A percentile compares a stretch with the other conserved stretches of the same genome.
These are phyloP conservation scores for Heliamphora exappendiculata DNA, from an alignment of 148 eudicot species.

Conservation along the genomic window DNA sequence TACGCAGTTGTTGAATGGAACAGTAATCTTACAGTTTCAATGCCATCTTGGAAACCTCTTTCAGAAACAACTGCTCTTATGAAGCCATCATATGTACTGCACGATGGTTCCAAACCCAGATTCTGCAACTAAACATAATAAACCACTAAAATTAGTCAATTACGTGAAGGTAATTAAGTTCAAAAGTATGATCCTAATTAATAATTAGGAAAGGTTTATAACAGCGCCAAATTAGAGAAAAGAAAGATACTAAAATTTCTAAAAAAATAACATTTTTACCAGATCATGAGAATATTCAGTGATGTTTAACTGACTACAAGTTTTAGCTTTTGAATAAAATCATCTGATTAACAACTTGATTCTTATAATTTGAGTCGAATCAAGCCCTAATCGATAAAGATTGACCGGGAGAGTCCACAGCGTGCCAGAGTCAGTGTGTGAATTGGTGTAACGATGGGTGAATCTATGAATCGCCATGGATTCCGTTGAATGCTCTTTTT, in stretches of 20 bases:
- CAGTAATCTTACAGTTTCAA: constrained; percentile 50
- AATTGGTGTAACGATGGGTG: too few relatives aligned
- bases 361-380: too few relatives aligned
- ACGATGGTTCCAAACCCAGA: constrained; percentile 73
- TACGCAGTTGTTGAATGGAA: not conserved
- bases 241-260: not conserved
- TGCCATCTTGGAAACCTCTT: constrained; percentile 32
- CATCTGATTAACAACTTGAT: too few relatives aligned
- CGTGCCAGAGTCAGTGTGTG: too few relatives aligned
- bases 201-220: not conserved
- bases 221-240: not conserved
- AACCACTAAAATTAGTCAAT: constrained; percentile 17
- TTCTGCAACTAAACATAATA: constrained; percentile 63
- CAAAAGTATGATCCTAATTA: not conserved
- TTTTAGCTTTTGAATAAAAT: not conserved
- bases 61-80: constrained; percentile 49
- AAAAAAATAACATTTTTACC: not conserved
- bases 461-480: too few relatives aligned
- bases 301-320: not conserved
- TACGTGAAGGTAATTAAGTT: not conserved
- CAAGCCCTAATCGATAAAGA: too few relatives aligned
- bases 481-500: too few relatives aligned
- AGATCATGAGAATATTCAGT: not conserved
- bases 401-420: too few relatives aligned
- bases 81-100: constrained; percentile 52